These are phyloP conservation scores for Pseudonitzschia pungens DNA, from an alignment of 108 stramenopile species.

Conservation along the genomic window DNA sequence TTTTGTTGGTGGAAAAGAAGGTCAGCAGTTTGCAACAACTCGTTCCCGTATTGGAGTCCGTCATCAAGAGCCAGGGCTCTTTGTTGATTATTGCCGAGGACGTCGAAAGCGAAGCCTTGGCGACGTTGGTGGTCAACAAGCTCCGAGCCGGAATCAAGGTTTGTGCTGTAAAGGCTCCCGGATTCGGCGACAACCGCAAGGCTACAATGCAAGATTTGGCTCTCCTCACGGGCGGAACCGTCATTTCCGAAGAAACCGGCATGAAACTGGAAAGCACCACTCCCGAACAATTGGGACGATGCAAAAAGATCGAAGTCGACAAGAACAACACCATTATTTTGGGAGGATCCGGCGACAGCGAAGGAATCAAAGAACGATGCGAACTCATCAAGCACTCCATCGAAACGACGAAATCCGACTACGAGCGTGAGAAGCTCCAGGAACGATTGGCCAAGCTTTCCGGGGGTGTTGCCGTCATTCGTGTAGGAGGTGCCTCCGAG, in stretches of 20 bases:
- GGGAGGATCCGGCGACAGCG: constrained; percentile 91
- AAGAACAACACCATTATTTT: constrained; percentile 99
- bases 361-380: constrained; percentile 91
- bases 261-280: constrained; percentile 96
- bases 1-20: constrained; percentile 99
- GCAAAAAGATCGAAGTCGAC: constrained; percentile 92
- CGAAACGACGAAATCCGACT: constrained; percentile 96
- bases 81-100: constrained; percentile 99
- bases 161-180: constrained; percentile 99
- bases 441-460: constrained; percentile 98
- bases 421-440: constrained; percentile 99
- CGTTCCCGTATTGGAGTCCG: constrained; percentile 92
- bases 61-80: constrained; percentile 92
- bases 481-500: constrained; percentile 98
- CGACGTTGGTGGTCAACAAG: constrained; percentile 99
- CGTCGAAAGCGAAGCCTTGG: constrained; percentile 98
- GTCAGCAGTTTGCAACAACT: constrained; percentile 95
- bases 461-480: constrained; percentile 99
- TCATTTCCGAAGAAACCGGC: constrained; percentile 97
- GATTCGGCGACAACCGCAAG: constrained; percentile 99
- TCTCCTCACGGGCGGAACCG: constrained; percentile 96
- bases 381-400: constrained; percentile 92
- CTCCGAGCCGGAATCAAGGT: constrained; percentile 99
- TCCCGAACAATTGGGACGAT: constrained; percentile 88
- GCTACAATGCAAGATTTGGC: constrained; percentile 99